Evolutionary conservation across 495 filamentous ascomycete genomes (phyloP).

Genomic region (Hapsidospora chrysogenum): DNA sequence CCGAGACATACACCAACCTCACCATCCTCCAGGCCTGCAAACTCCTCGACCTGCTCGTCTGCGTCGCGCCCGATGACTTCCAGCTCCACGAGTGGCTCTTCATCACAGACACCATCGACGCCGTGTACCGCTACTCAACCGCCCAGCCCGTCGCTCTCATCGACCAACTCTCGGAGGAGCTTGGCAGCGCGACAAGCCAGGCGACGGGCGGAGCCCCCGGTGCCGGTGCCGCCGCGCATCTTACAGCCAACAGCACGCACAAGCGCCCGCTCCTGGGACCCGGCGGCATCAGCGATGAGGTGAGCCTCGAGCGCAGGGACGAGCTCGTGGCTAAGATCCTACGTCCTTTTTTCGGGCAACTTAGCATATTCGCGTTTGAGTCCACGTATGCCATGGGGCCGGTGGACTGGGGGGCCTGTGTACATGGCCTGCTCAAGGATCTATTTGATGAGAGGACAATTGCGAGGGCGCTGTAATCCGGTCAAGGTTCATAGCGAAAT

Average conservation of each 20-base stretch:
- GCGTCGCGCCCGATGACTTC: slow-evolving; percentile 86
- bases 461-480: slow-evolving; percentile 29
- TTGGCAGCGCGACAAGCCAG: slow-evolving; percentile 29
- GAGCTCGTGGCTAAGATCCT: slow-evolving; percentile 60
- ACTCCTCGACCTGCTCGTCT: slow-evolving; percentile 68
- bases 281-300: slow-evolving; percentile 31
- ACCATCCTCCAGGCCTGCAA: slow-evolving; percentile 82
- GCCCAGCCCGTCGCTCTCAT: slow-evolving; percentile 62
- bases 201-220: slow-evolving; percentile 4
- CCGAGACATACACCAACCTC: slow-evolving; percentile 58
- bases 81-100: slow-evolving; percentile 94
- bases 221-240: slow-evolving; percentile 13
- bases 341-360: slow-evolving; percentile 73
- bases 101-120: slow-evolving; percentile 91
- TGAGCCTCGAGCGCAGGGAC: slow-evolving; percentile 39
- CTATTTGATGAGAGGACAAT: slow-evolving; percentile 64
- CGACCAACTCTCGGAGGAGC: slow-evolving; percentile 70
- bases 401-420: slow-evolving; percentile 52
- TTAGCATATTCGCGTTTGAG: slow-evolving; percentile 88
- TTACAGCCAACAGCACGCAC: slow-evolving; percentile 7
- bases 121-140: slow-evolving; percentile 67
- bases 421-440: slow-evolving; percentile 54
- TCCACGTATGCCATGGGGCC: slow-evolving; percentile 70
- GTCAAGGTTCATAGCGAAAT: no score
- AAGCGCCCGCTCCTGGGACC: slow-evolving; percentile 30